Base-by-base conservation (phyloP, 805 yeast species). In the Metschnikowia noctiluminum region DNA sequence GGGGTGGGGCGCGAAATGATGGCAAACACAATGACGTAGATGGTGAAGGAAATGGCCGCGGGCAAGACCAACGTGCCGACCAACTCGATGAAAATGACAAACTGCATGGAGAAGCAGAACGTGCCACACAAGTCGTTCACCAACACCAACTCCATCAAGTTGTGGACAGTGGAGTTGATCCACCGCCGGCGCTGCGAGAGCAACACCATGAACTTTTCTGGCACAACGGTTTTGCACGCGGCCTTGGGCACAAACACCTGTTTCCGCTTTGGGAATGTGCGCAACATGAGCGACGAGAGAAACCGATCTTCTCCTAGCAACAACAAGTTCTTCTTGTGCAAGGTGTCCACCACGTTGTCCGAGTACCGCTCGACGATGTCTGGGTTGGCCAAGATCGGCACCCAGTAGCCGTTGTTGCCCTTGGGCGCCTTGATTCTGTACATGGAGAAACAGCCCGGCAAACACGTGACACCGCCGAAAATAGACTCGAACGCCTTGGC, bases 161-260 rank as follows among this genome's bases (percentile, higher is more conserved):
- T 90, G 68, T 90, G 97, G 35, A 90, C 91, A 0, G 97, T 91
- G 5, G 97, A 90, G 66, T 90, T 90, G 59, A 90, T 90, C 97
- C 97, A 90, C 65, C 97, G 87, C 71, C 97, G 88, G 65, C 97
- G 85, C 65, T 90, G 97, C 1, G 96, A 90, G 41, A 90, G 73
- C 54, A 90, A 73, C 42, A 90, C 94, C 54, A 69, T 77, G 64
- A 90, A 90, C 42, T 77, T 76, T 58, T 84, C 86, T 0, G 97
- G 97, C n/a, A 85, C 97, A 52, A 89, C 69, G 0, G 97, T 90
- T 62, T 89, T 89, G 71, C 97, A 90, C 4, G 87, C 92, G 6
- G 97, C 97, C 64, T 89, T 89, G 2, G 96, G 85, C 11, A 91
- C 84, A 63, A 90, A 90, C 13, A 89, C 68, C 66, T 87, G 96